Evolutionary conservation across 2,329 filamentous ascomycete genomes (phyloP).

Genomic region (Apiospora pterosperma): DNA sequence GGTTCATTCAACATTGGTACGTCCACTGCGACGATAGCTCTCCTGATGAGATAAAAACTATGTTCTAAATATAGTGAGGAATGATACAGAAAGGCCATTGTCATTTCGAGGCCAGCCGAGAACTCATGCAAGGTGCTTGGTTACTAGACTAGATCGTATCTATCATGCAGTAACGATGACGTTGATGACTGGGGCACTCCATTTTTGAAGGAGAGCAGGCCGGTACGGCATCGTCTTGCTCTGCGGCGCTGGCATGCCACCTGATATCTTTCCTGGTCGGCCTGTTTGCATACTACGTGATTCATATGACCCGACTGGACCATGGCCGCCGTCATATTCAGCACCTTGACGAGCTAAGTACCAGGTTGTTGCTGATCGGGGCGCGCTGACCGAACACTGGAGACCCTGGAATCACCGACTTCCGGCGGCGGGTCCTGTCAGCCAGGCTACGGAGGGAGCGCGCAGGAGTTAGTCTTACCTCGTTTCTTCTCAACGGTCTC

Average conservation of each 20-base stretch:
- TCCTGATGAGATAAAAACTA: neutral
- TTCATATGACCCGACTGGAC: conserved; percentile 44
- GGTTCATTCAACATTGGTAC: neutral
- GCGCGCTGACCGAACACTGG: conserved; percentile 47
- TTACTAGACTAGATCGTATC: neutral
- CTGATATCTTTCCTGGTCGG: conserved; percentile 38
- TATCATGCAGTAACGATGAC: neutral
- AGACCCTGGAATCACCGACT: conserved; percentile 48
- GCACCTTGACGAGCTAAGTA: conserved; percentile 47
- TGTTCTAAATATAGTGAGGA: neutral
- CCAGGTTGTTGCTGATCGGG: conserved; percentile 41
- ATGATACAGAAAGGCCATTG: neutral
- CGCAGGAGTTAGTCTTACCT: conserved; percentile 67
- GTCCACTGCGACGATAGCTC: neutral
- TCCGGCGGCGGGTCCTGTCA: conserved; percentile 36
- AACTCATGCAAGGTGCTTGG: neutral
- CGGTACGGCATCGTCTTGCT: conserved; percentile 27
- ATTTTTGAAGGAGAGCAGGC: conserved; percentile 31
- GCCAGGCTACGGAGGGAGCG: conserved; percentile 51
- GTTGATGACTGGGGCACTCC: neutral
- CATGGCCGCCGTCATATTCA: conserved; percentile 43
- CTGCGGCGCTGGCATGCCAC: conserved; percentile 38
- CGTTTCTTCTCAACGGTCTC: conserved; percentile 61
- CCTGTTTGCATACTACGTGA: conserved; percentile 28
- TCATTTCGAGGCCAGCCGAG: neutral